These are phyloP conservation scores for Penicillium sp. DNA, from an alignment of 2,329 filamentous ascomycete species.

Conservation along the genomic window DNA sequence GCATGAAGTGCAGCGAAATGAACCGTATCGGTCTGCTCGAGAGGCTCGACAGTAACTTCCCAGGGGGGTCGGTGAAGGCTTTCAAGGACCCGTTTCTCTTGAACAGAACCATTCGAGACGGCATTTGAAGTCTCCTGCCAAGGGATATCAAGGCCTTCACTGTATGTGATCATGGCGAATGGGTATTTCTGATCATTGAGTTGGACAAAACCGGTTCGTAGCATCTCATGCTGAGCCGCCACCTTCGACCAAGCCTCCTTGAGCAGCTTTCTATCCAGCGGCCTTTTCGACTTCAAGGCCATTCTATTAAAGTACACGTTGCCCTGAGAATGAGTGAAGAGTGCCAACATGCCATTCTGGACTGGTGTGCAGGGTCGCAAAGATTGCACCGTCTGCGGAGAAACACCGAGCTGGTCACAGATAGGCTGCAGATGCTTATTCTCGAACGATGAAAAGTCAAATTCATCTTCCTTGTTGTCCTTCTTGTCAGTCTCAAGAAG, in stretches of 20 bases:
- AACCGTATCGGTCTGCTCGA: conserved; percentile 28
- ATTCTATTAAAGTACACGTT: conserved; percentile 72
- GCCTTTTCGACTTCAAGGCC: conserved; percentile 47
- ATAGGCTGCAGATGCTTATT: conserved; percentile 36
- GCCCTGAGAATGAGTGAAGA: conserved; percentile 65
- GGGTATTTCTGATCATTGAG: conserved; percentile 57
- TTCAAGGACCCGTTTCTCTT: conserved; percentile 33
- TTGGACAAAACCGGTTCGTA: conserved; percentile 69
- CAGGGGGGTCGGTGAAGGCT: conserved; percentile 58
- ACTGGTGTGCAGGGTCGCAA: conserved; percentile 73
- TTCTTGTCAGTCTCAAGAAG: conserved; percentile 38
- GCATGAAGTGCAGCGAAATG: conserved; percentile 68
- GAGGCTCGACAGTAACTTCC: conserved; percentile 52
- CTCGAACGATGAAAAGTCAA: conserved; percentile 53
- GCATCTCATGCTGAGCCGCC: conserved; percentile 59
- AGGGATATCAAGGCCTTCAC: conserved; percentile 34
- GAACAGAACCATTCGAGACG: conserved; percentile 1
- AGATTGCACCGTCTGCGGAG: conserved; percentile 46
- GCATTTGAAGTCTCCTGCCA: conserved; percentile 31
- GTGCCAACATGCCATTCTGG: conserved; percentile 73
- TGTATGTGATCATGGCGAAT: conserved; percentile 71
- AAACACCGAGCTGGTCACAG: conserved; percentile 29
- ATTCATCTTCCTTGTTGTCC: conserved; percentile 15
- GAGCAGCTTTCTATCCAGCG: conserved; percentile 43
- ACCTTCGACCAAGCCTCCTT: conserved; percentile 57